phyloP scores from a whole-genome alignment of 2,329 filamentous ascomycete genomes.

The Xylariaceae sp. region DNA sequence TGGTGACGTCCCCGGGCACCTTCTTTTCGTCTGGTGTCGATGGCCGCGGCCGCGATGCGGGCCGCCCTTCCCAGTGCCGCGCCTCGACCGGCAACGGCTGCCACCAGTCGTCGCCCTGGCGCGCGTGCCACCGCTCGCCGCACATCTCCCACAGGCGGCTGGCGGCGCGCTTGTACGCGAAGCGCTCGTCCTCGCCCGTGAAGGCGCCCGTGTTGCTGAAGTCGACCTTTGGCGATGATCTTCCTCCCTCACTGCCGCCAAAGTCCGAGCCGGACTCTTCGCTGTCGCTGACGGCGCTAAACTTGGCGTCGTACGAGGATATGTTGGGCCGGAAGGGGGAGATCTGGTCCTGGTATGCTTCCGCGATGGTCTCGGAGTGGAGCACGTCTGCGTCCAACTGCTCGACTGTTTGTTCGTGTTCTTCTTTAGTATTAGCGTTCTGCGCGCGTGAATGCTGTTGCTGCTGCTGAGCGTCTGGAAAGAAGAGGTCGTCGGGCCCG shows the following conservation, averaged over 20 bases:
- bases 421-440: slow-evolving; percentile 31
- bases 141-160: slow-evolving; percentile 82
- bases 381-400: slow-evolving; percentile 46
- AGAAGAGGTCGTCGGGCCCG: slow-evolving; percentile 70
- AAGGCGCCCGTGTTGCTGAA: slow-evolving; percentile 64
- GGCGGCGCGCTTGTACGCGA: slow-evolving; percentile 72
- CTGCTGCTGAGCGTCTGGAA: slow-evolving; percentile 56
- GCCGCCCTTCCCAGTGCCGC: slow-evolving; percentile 57
- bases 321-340: slow-evolving; percentile 77
- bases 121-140: slow-evolving; percentile 63
- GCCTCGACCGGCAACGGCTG: slow-evolving; percentile 58
- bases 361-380: slow-evolving; percentile 60
- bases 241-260: slow-evolving; percentile 33
- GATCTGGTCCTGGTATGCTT: slow-evolving; percentile 73
- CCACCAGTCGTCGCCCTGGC: slow-evolving; percentile 62
- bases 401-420: slow-evolving; percentile 15
- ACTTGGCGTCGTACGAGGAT: slow-evolving; percentile 52
- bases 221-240: slow-evolving; percentile 48
- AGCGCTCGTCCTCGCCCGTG: slow-evolving; percentile 75
- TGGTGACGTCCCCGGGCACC: slow-evolving; percentile 31
- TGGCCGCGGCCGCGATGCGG: slow-evolving; percentile 19
- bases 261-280: slow-evolving; percentile 57
- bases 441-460: slow-evolving; percentile 6
- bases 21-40: slow-evolving; percentile 4
- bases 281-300: slow-evolving; percentile 50